Base-by-base conservation (phyloP, 129 eudicot species). In the Lactuca saligna region DNA sequence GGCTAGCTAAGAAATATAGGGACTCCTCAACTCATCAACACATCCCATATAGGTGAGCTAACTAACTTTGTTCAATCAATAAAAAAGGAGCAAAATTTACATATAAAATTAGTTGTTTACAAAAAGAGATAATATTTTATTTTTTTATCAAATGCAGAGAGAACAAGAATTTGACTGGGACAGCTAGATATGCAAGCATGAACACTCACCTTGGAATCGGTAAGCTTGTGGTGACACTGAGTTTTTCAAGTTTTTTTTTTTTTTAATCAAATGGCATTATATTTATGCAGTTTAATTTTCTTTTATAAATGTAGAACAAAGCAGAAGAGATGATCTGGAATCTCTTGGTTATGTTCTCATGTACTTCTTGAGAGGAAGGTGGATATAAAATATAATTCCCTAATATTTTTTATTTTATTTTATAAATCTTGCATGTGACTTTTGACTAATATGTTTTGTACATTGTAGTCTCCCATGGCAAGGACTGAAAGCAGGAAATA, bases 351-450 rank as follows among this genome's bases (percentile, higher is more conserved):
- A 74, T 78, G 97, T 91, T 74, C 91, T 91, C 35, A 86, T 88
- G 97, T 91, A 91, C 82, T 91, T 91, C 75, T 82, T 91, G 76
- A 82, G 97, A 84, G 97, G 97, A 81, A 91, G 97, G 97, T 91
- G 62, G 57, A 58, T 39, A 70, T 63, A 46, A 46, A 11, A 3
- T 17, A 8, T 10, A 2, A 51, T 14, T 37, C 48, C 14, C 16
- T 42, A 4, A 17, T 70, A 15, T 44, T 13, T 44, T 33, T 49
- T n/a, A 17, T 11, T 58, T 53, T 12, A 31, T 15, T 51, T 33
- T 14, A 11, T 15, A 63, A 29, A 38, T 53, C 31, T 39, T 33
- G 11, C 33, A 39, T 41, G 16, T 60, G 33, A 44, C 10, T 51
- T 51, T 51, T 38, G 51, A 17, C 38, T 44, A 39, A 8, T 29